Evolutionary conservation across 768 basidiomycete genomes (phyloP), one percentile per base, ranked within the genome.

Genomic region (Pleurotus cornucopiae): DNA sequence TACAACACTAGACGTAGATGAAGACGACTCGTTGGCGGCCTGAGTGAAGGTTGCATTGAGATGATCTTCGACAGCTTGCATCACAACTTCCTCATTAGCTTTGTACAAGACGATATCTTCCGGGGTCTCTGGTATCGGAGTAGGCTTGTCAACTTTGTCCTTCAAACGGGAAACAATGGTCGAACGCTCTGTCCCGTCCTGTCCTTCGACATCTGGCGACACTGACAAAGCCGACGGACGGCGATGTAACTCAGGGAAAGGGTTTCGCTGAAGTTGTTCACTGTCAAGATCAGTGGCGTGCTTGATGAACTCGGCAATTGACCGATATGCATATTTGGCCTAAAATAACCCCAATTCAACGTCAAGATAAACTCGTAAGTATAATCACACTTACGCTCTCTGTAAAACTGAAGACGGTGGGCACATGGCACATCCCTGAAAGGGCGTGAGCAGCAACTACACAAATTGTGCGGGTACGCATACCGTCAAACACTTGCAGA

Each of bases 401-500:
- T 1, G 80, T 83, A 66, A 87, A 88, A 25, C 76, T 85, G 67
- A 89, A 88, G 5, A 89, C 78, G 1, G 88, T 87, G 56, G 87
- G 69, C 38, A 88, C 88, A 69, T 90, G 88, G 54, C 85, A 86
- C 76, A 85, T 86, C 20, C 83, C 85, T 86, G 26, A 14, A 1
- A 39, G 25, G 5, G 43, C 25, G 45, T 54, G 2, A 47, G 23
- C 23, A 40, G n/a, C 49, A n/a, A 21, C 21, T 34, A 34, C 6
- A 46, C 39, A 16, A 6, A 40, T 25, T 5, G 25, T 37, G 30
- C 45, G 46, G n/a, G 23, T 45, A 38, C 26, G 68, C 74, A 30
- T 59, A 85, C 85, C 88, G 63, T 91, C 89, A 62, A 80, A 89
- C 0, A 88, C 79, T 66, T 90, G 89, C 0, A 90, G 73, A 68